Percentiles rank a stretch among this genome's conserved stretches.
Conservation (phyloP, 208 protist genomes). For the Phytomonas sp. region DNA sequence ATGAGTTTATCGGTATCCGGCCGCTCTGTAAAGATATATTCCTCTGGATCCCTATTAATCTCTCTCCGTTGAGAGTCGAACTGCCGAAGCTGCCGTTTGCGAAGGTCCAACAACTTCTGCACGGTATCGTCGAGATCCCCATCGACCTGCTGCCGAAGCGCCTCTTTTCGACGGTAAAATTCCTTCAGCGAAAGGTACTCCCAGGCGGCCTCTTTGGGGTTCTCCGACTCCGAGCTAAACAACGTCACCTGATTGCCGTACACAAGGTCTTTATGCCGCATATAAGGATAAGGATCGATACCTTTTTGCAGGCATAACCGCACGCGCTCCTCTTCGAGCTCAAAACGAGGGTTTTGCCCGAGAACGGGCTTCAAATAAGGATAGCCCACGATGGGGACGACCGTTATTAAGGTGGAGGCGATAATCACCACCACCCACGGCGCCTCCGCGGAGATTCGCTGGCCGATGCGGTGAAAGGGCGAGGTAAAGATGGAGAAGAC, state of each 20-base stretch:
- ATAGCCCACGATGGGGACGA: conserved; percentile 51
- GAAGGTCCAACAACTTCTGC: conserved; percentile 49
- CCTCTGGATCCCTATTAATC: conserved; percentile 28
- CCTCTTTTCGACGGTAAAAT: conserved; percentile 64
- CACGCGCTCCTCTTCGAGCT: conserved; percentile 77
- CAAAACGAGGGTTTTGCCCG: conserved; percentile 28
- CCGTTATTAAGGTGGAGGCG: conserved; percentile 29
- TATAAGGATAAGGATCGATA: conserved; percentile 85
- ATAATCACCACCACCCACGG: conserved; percentile 66
- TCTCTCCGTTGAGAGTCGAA: conserved; percentile 23
- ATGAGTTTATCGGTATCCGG: conserved; percentile 26
- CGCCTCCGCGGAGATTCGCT: conserved; percentile 51
- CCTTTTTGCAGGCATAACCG: conserved; percentile 86
- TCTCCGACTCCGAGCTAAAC: conserved; percentile 27
- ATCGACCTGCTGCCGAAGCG: conserved; percentile 56
- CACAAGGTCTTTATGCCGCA: conserved; percentile 75
- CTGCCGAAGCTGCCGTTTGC: conserved; percentile 22
- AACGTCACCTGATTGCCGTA: conserved; percentile 55
- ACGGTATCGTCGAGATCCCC: conserved; percentile 61
- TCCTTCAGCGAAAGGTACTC: conserved; percentile 46
- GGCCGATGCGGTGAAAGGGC: conserved; percentile 32
- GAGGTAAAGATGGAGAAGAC: conserved; percentile 23
- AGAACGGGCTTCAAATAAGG: conserved; percentile 60
- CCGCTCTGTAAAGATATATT: conserved; percentile 45
- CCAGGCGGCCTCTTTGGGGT: conserved; percentile 37